These are phyloP conservation scores for Leucosporidium scottii DNA, from an alignment of 768 basidiomycete species.

Conservation along the genomic window DNA sequence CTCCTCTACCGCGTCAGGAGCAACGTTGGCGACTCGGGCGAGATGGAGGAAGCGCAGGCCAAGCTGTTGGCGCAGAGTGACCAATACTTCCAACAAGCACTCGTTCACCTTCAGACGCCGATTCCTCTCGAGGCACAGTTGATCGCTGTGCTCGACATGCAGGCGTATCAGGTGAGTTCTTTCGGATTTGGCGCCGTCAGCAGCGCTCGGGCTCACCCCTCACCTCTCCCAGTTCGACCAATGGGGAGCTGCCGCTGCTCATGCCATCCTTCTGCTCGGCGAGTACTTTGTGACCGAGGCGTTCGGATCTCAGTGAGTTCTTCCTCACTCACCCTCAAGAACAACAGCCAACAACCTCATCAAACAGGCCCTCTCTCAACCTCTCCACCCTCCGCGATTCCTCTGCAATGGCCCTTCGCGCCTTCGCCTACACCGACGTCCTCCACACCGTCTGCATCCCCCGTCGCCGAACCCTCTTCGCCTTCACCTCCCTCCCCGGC, in stretches of 20 bases:
- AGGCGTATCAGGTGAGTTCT: conserved; percentile 19
- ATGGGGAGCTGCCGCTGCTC: conserved; percentile 19
- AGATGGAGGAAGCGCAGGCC: conserved; percentile 7
- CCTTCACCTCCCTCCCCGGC: conserved; percentile 19
- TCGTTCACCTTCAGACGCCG: conserved; percentile 22
- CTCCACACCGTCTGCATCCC: conserved; percentile 23
- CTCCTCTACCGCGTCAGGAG: conserved; percentile 17
- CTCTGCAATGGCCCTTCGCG: conserved; percentile 2
- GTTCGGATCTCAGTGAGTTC: conserved; percentile 43
- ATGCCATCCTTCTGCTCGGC: conserved; percentile 20
- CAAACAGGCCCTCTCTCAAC: conserved; percentile 11
- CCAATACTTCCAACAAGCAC: conserved; percentile 21
- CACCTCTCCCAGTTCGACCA: conserved; percentile 15
- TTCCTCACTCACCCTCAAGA: conserved; percentile 76
- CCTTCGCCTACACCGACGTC: conserved; percentile 24
- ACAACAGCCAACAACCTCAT: conserved; percentile 55
- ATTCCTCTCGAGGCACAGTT: conserved; percentile 29
- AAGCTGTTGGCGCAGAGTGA: conserved; percentile 20
- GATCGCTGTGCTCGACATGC: conserved; percentile 22
- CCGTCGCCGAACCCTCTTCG: conserved; percentile 18
- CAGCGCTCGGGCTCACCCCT: not conserved
- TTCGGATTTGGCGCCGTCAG: not conserved
- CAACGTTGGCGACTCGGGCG: not conserved
- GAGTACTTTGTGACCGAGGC: conserved; percentile 26
- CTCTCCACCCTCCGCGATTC: conserved; percentile 10